Conservation (phyloP, 768 basidiomycete genomes). For the Phylloporus sp. region DNA sequence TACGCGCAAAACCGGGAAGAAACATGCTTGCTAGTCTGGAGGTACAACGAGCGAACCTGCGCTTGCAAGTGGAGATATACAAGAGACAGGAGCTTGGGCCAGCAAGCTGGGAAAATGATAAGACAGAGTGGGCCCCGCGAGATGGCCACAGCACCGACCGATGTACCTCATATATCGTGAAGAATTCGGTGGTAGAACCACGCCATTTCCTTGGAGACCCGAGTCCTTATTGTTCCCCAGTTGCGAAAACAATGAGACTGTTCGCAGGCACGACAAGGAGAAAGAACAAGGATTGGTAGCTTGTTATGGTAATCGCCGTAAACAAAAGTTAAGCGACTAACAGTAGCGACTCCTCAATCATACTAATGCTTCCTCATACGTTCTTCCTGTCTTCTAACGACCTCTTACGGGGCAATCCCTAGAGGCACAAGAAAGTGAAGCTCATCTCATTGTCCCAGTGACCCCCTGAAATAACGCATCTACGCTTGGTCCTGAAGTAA, state of each 20-base stretch:
- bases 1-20: slow-evolving; percentile 29
- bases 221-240: slow-evolving; percentile 24
- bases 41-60: slow-evolving; percentile 17
- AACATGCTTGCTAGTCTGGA: slow-evolving; percentile 11
- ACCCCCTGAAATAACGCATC: too few species aligned
- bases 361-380: too few species aligned
- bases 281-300: too few species aligned
- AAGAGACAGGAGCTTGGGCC: slow-evolving; percentile 18
- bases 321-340: too few species aligned
- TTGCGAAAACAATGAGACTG: background rate
- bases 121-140: background rate
- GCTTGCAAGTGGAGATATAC: slow-evolving; percentile 13
- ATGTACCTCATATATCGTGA: slow-evolving; percentile 1
- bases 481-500: too few species aligned
- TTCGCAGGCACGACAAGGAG: too few species aligned
- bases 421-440: too few species aligned
- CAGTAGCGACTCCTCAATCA: too few species aligned
- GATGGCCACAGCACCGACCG: background rate
- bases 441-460: too few species aligned
- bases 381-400: too few species aligned
- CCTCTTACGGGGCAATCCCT: too few species aligned
- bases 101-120: slow-evolving; percentile 17
- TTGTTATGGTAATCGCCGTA: too few species aligned
- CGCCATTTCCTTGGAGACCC: slow-evolving; percentile 24
- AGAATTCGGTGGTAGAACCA: background rate